phyloP scores from a whole-genome alignment of 2,329 filamentous ascomycete species.

The Fusarium verticillioides region DNA sequence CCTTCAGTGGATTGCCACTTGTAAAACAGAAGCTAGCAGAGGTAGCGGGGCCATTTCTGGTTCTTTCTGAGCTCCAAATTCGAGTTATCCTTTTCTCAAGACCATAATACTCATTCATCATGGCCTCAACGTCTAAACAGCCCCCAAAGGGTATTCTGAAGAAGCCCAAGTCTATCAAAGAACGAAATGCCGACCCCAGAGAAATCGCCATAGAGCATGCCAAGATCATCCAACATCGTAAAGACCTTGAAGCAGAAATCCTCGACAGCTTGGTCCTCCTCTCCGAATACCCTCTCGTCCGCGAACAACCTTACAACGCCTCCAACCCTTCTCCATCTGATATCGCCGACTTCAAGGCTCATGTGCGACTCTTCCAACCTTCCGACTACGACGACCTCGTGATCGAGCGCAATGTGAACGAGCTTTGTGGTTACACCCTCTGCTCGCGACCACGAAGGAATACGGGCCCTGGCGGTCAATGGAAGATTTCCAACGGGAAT shows the following conservation, averaged over 20 bases:
- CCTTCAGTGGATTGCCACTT: slow-evolving; percentile 21
- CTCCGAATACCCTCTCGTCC: slow-evolving; percentile 65
- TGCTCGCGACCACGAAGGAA: slow-evolving; percentile 74
- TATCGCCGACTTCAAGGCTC: slow-evolving; percentile 70
- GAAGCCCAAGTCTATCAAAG: slow-evolving; percentile 53
- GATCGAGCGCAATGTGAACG: slow-evolving; percentile 86
- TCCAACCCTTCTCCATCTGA: slow-evolving; percentile 68
- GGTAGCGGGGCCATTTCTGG: neutral
- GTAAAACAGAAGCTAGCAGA: neutral
- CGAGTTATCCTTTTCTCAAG: neutral
- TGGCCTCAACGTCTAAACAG: slow-evolving; percentile 48
- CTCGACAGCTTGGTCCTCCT: slow-evolving; percentile 77
- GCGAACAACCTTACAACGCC: slow-evolving; percentile 51
- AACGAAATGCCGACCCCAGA: slow-evolving; percentile 54
- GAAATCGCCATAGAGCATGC: slow-evolving; percentile 85
- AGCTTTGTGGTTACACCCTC: slow-evolving; percentile 84
- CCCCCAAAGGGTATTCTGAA: slow-evolving; percentile 70
- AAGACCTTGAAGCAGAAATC: slow-evolving; percentile 80
- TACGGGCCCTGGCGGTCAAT: slow-evolving; percentile 68
- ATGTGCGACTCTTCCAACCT: slow-evolving; percentile 81
- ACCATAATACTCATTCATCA: slow-evolving; percentile 10
- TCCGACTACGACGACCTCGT: slow-evolving; percentile 90
- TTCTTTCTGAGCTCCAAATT: slow-evolving; percentile 3
- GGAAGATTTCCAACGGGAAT: slow-evolving; percentile 69
- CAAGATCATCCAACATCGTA: slow-evolving; percentile 82